Evolutionary conservation across 2,329 filamentous ascomycete species (phyloP).

Genomic region (Penicillium sp.): DNA sequence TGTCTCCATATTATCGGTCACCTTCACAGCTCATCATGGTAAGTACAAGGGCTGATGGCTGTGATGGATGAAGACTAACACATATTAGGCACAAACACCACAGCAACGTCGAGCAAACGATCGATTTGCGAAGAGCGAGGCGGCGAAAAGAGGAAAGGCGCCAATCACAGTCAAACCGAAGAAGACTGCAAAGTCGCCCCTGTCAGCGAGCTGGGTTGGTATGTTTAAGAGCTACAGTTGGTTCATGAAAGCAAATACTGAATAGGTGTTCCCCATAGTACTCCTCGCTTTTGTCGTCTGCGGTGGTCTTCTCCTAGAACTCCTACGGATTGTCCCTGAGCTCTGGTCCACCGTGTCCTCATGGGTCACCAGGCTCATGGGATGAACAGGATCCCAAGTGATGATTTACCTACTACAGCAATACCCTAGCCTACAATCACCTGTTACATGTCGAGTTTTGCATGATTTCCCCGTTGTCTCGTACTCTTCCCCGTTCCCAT

Average conservation of each 20-base stretch:
- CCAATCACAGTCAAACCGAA: slow-evolving; percentile 46
- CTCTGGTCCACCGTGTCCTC: slow-evolving; percentile 38
- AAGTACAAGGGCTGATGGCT: background rate
- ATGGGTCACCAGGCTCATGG: slow-evolving; percentile 26
- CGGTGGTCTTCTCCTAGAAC: slow-evolving; percentile 58
- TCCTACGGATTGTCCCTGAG: slow-evolving; percentile 46
- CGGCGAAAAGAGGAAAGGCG: slow-evolving; percentile 57
- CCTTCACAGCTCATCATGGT: background rate
- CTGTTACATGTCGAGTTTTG: background rate
- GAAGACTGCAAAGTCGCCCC: slow-evolving; percentile 51
- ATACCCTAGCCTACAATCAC: slow-evolving; percentile 13
- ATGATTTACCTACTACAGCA: slow-evolving; percentile 5
- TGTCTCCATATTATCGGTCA: background rate
- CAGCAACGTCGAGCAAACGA: slow-evolving; percentile 63
- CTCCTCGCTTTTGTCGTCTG: slow-evolving; percentile 61
- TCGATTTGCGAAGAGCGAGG: slow-evolving; percentile 56
- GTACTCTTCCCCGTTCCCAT: background rate
- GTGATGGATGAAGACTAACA: background rate
- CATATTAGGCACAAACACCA: slow-evolving; percentile 57
- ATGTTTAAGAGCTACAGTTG: slow-evolving; percentile 34
- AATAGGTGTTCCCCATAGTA: slow-evolving; percentile 41
- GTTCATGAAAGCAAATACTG: slow-evolving; percentile 6
- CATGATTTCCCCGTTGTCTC: background rate
- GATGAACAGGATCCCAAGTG: slow-evolving; percentile 9
- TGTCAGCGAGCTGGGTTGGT: slow-evolving; percentile 59